These are phyloP conservation scores for Corylus americana DNA, from an alignment of 306 rosid genomes.

Conservation along the genomic window DNA sequence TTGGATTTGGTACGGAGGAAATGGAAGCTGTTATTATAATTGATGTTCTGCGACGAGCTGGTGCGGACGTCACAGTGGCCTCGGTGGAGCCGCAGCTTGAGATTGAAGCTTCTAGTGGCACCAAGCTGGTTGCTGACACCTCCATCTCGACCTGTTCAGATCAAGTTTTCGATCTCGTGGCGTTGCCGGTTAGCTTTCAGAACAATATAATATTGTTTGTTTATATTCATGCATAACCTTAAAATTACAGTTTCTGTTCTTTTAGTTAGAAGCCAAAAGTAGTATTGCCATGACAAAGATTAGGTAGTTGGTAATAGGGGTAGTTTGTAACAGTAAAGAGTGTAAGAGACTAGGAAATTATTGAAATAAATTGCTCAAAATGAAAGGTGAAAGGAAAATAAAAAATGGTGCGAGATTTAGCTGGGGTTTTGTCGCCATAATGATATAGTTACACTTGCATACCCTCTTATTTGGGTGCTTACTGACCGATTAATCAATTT, in stretches of 20 bases:
- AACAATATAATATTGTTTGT: neutral
- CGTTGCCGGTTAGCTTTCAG: conserved; percentile 70
- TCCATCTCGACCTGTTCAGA: conserved; percentile 61
- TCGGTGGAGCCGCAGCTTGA: conserved; percentile 84
- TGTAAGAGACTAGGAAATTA: neutral
- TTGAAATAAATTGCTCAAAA: neutral
- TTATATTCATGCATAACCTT: neutral
- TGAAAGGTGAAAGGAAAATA: neutral
- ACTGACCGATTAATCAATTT: neutral
- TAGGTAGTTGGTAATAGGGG: neutral
- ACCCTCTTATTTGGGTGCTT: neutral
- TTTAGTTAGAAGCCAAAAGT: neutral
- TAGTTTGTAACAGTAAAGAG: neutral
- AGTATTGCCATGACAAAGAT: neutral
- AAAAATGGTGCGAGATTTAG: neutral
- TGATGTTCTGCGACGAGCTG: conserved; percentile 89
- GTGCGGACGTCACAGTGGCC: conserved; percentile 89
- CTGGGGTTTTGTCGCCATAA: neutral
- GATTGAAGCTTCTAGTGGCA: conserved; percentile 72
- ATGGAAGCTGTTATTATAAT: conserved; percentile 90
- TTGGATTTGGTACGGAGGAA: conserved; percentile 91
- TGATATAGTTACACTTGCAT: conserved; percentile 13
- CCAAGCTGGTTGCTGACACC: conserved; percentile 75
- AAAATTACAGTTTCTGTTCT: neutral
- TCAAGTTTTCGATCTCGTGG: conserved; percentile 78